Evolutionary conservation across 352 stramenopile species (phyloP).

Genomic region (Pythium brassicae): DNA sequence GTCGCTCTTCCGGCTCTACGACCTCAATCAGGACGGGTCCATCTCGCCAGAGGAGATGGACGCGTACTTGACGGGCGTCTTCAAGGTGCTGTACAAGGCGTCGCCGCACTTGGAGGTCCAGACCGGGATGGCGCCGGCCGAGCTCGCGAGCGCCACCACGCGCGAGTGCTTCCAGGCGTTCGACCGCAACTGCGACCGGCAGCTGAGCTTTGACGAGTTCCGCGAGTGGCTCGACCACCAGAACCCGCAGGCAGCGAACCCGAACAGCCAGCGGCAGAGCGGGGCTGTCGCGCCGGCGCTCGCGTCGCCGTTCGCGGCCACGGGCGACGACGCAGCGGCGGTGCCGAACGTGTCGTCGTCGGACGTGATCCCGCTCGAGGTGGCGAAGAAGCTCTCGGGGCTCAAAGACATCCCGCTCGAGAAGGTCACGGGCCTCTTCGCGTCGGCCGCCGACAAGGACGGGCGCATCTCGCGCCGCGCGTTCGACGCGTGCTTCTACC

Average conservation of each 20-base stretch:
- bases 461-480: conserved; percentile 57
- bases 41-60: conserved; percentile 81
- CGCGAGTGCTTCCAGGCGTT: conserved; percentile 70
- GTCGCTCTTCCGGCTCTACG: conserved; percentile 82
- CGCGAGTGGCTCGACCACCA: conserved; percentile 67
- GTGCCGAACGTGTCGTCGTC: conserved; percentile 10
- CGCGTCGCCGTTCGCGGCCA: not conserved
- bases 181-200: conserved; percentile 70
- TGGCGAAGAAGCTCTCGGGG: conserved; percentile 68
- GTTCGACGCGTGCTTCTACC: conserved; percentile 78
- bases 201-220: conserved; percentile 83
- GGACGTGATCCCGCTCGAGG: conserved; percentile 51
- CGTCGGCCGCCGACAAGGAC: conserved; percentile 33
- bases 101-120: conserved; percentile 53
- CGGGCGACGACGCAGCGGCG: not conserved
- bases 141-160: conserved; percentile 77
- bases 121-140: conserved; percentile 46
- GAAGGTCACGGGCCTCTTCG: conserved; percentile 57
- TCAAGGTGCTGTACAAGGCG: conserved; percentile 85
- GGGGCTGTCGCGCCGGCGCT: not conserved
- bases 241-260: conserved; percentile 18
- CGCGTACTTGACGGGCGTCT: conserved; percentile 79
- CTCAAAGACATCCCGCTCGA: conserved; percentile 58
- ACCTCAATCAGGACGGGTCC: conserved; percentile 76
- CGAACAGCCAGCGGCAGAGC: not conserved